A percentile compares a stretch with the other conserved stretches of the same genome.
These are phyloP conservation scores for Amniculicola lignicola DNA, from an alignment of 495 filamentous ascomycete genomes.

Conservation along the genomic window DNA sequence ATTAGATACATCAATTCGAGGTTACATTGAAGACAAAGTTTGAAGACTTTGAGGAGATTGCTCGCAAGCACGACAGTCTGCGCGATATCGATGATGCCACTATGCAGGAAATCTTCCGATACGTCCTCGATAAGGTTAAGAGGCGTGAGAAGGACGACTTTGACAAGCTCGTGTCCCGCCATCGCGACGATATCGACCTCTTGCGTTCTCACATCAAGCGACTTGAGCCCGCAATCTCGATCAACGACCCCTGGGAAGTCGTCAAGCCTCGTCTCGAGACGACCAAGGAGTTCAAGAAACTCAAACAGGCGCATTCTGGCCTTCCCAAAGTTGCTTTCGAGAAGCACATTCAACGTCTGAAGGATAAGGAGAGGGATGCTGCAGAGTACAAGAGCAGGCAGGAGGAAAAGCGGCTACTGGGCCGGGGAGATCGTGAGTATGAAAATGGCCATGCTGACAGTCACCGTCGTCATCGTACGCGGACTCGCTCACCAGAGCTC, in stretches of 20 bases:
- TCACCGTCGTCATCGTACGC: slow-evolving; percentile 57
- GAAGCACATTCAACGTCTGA: slow-evolving; percentile 83
- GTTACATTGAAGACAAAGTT: slow-evolving; percentile 80
- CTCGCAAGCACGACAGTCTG: slow-evolving; percentile 81
- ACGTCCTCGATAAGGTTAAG: slow-evolving; percentile 75
- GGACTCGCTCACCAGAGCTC: slow-evolving; percentile 75
- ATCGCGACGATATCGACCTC: slow-evolving; percentile 79
- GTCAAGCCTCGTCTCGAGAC: slow-evolving; percentile 74
- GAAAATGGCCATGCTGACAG: slow-evolving; percentile 50
- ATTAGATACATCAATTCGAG: slow-evolving; percentile 84
- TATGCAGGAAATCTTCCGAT: slow-evolving; percentile 73
- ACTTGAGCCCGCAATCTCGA: slow-evolving; percentile 76
- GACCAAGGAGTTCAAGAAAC: slow-evolving; percentile 74
- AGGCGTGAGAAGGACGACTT: slow-evolving; percentile 80
- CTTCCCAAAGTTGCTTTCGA: slow-evolving; percentile 82
- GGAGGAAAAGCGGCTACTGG: slow-evolving; percentile 24
- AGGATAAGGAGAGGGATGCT: slow-evolving; percentile 76
- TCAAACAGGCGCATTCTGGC: slow-evolving; percentile 85
- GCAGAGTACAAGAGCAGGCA: slow-evolving; percentile 34
- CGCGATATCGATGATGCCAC: slow-evolving; percentile 75
- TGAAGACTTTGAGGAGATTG: slow-evolving; percentile 74
- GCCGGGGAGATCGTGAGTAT: slow-evolving; percentile 49
- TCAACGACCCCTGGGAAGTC: slow-evolving; percentile 80
- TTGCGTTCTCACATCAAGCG: slow-evolving; percentile 87
- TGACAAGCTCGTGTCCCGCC: slow-evolving; percentile 74